Conservation (phyloP, 2,329 filamentous ascomycete genomes). For the Pseudogymnoascus destructans region DNA sequence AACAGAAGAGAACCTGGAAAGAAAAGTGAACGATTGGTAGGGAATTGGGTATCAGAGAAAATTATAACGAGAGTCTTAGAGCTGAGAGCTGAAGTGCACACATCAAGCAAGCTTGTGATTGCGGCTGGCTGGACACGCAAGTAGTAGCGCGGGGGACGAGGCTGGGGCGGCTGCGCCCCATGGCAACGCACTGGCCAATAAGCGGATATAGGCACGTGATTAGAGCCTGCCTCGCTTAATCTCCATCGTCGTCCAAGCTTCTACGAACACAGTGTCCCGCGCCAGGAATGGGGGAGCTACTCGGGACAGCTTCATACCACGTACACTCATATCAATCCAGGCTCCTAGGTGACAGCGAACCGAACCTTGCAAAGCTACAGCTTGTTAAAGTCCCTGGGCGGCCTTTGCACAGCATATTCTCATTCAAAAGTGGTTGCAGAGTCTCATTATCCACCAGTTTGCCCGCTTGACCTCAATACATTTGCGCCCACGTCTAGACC, state of each 20-base stretch:
- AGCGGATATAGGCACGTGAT: neutral
- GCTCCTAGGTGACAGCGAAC: neutral
- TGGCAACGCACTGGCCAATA: neutral
- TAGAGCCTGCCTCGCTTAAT: neutral
- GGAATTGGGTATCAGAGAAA: constrained; percentile 7
- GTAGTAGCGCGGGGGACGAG: constrained; percentile 7
- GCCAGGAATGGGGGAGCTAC: constrained; percentile 4
- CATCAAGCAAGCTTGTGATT: neutral
- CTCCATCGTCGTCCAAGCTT: neutral
- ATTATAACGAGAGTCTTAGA: neutral
- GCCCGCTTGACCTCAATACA: neutral
- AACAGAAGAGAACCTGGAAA: neutral
- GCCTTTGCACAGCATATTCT: neutral
- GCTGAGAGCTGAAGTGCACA: neutral
- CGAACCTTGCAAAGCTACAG: neutral
- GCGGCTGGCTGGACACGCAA: neutral
- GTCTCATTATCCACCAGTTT: neutral
- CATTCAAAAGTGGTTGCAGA: neutral
- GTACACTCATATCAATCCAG: neutral
- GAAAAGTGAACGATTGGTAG: neutral
- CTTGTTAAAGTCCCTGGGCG: constrained; percentile 5
- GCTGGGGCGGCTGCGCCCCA: constrained; percentile 6
- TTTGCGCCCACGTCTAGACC: neutral
- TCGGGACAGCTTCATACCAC: constrained; percentile 3
- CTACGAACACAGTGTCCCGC: constrained; percentile 7